Evolutionary conservation across 2,329 filamentous ascomycete species (phyloP), one percentile per base, ranked within the genome.

Genomic region (Xylaria digitata): DNA sequence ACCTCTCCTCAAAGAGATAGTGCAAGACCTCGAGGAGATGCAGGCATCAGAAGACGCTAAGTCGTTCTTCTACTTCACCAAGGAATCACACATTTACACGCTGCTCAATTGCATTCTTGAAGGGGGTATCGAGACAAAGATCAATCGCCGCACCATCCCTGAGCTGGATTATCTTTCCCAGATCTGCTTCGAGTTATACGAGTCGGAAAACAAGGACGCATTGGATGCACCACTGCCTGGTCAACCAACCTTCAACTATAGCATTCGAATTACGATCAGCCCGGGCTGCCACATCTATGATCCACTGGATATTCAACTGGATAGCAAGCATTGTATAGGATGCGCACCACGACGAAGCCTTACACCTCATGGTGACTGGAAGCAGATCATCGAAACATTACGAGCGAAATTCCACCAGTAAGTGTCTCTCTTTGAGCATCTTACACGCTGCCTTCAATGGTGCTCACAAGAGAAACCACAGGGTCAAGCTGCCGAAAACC

Each of bases 51-150:
- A 95, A 60, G 92, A 96, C 72, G 94, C 94, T 50, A 97, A 97
- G 78, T 95, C 92, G 1, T 98, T 98, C 83, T 93, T 98, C 81
- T 99, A 99, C 82, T 99, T 99, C 80, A 99, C 96, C 70, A 99
- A 99, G 80, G 96, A 99, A 80, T 97, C 93, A 0, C 96, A 99
- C 78, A 97, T 99, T 70, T 99, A 99, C 82, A 99, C 96, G 5
- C 86, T 99, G 5, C 87, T 99, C 65, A 99, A 99, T 79, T 98
- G 95, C 78, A 98, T 99, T 73, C 87, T 99, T 30, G 96, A 99
- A 79, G 96, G 96, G 67, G 96, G 96, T 34, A 92, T 99, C 71
- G 92, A 96, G 76, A 97, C 95, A 26, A 99, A 99, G 82, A 98
- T 99, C 76, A 92, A 93, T 74, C 91, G 96, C 43, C 94, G 93